phyloP scores from a whole-genome alignment of 495 filamentous ascomycete genomes.

The Darksidea phi region DNA sequence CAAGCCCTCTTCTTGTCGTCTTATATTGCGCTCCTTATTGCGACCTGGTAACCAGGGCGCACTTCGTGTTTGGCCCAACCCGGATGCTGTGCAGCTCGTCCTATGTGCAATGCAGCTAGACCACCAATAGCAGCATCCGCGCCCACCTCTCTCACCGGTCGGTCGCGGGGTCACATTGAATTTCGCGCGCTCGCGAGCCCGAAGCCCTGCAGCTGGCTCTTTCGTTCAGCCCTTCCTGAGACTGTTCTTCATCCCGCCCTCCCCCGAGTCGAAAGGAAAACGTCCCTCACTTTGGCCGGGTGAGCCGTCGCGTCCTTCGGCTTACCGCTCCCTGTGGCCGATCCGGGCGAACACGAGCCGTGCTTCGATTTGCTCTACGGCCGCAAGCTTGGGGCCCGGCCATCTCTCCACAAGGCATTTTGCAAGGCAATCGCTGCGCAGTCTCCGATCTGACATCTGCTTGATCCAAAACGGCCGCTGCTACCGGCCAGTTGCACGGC shows the following conservation, averaged over 20 bases:
- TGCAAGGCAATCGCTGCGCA: conserved; percentile 27
- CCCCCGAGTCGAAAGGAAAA: conserved; percentile 18
- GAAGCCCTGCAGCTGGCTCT: conserved; percentile 10
- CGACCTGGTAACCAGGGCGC: background rate
- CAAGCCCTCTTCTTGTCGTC: background rate
- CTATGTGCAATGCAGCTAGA: conserved; percentile 18
- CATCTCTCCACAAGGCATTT: conserved; percentile 17
- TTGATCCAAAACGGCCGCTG: conserved; percentile 1
- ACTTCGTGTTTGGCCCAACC: conserved; percentile 7
- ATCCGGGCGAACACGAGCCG: conserved; percentile 9
- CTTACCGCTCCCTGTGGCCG: background rate
- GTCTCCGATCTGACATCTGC: background rate
- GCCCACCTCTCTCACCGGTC: conserved; percentile 21
- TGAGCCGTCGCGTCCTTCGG: conserved; percentile 8
- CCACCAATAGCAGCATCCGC: conserved; percentile 17
- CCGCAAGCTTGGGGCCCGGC: conserved; percentile 1
- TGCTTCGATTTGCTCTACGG: background rate
- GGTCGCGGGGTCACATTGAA: conserved; percentile 25
- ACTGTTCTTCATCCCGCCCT: conserved; percentile 25
- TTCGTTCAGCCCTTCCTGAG: background rate
- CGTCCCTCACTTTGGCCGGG: conserved; percentile 20
- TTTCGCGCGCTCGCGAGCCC: conserved; percentile 5
- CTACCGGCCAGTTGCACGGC: conserved; percentile 1
- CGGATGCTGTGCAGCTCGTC: conserved; percentile 16
- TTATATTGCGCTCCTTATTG: background rate